phyloP scores from a whole-genome alignment of 1,139 yeast genomes.

The Suhomyces taliae region DNA sequence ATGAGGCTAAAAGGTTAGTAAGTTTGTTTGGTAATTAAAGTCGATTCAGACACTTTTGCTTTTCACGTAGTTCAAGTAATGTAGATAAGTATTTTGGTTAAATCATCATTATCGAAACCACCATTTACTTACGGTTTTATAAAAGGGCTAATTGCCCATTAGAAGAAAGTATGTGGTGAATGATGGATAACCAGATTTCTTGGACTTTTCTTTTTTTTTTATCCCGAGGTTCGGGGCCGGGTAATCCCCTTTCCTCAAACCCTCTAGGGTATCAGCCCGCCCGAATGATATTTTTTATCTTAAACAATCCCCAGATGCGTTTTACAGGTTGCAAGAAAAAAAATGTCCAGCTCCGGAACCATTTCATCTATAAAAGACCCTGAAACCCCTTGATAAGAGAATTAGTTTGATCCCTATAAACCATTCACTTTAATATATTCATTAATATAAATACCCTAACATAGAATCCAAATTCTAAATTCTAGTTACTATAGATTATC shows the following conservation, averaged over 20 bases:
- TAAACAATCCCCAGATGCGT: conserved; percentile 4
- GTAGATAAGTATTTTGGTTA: conserved; percentile 15
- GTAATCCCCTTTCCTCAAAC: not conserved
- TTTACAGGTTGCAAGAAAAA: conserved; percentile 4
- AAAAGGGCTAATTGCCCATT: conserved; percentile 1
- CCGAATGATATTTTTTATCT: conserved; percentile 2
- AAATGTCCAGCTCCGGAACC: not conserved
- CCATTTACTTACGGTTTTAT: not conserved
- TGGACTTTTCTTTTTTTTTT: too few species aligned
- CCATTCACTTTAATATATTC: too few species aligned
- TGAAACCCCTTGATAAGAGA: not conserved
- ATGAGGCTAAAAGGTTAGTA: conserved; percentile 3
- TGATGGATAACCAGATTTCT: too few species aligned
- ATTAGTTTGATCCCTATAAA: too few species aligned
- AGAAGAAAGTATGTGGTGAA: too few species aligned
- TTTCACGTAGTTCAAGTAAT: conserved; percentile 16
- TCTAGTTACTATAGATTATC: too few species aligned
- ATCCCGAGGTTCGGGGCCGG: conserved; percentile 1
- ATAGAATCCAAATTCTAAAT: too few species aligned
- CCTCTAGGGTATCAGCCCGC: not conserved
- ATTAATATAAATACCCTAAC: too few species aligned
- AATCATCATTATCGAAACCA: conserved; percentile 11
- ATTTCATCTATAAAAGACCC: not conserved
- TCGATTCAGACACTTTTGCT: conserved; percentile 5
- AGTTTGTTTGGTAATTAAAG: not conserved